Conservation (phyloP, 2,329 filamentous ascomycete species). For the Trichoderma sp. region DNA sequence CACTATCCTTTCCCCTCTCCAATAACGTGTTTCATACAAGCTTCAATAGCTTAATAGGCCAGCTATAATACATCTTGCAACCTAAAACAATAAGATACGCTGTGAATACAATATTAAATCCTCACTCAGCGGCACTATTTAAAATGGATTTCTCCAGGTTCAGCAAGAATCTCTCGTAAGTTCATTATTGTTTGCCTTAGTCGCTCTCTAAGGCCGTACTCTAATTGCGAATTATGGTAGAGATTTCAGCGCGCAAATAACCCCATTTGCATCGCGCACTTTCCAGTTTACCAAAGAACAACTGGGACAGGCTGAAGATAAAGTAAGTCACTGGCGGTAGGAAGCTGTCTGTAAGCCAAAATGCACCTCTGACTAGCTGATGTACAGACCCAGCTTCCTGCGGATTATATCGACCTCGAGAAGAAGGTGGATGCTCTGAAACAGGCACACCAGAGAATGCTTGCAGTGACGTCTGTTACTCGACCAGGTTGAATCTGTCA, state of each 20-base stretch:
- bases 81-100: too few species aligned
- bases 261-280: constrained; percentile 88
- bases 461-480: constrained; percentile 85
- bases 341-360: background rate
- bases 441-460: constrained; percentile 94
- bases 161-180: background rate
- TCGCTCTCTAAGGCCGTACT: constrained; percentile 24
- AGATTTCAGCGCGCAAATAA: constrained; percentile 75
- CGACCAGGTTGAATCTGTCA: background rate
- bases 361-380: background rate
- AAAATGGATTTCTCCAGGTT: background rate
- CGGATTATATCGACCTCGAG: constrained; percentile 97
- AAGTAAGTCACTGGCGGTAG: constrained; percentile 54
- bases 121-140: background rate
- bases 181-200: background rate
- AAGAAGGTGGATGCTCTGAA: constrained; percentile 98
- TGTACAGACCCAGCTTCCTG: constrained; percentile 83
- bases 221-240: constrained; percentile 34
- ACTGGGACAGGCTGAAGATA: constrained; percentile 91
- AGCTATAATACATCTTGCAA: too few species aligned
- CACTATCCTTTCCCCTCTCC: too few species aligned
- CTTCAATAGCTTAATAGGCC: too few species aligned
- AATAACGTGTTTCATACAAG: too few species aligned
- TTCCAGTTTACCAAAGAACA: constrained; percentile 99
- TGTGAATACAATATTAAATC: too few species aligned